These are phyloP conservation scores for Taphrina wiesneri DNA, from an alignment of 1,139 yeast genomes.

Conservation along the genomic window DNA sequence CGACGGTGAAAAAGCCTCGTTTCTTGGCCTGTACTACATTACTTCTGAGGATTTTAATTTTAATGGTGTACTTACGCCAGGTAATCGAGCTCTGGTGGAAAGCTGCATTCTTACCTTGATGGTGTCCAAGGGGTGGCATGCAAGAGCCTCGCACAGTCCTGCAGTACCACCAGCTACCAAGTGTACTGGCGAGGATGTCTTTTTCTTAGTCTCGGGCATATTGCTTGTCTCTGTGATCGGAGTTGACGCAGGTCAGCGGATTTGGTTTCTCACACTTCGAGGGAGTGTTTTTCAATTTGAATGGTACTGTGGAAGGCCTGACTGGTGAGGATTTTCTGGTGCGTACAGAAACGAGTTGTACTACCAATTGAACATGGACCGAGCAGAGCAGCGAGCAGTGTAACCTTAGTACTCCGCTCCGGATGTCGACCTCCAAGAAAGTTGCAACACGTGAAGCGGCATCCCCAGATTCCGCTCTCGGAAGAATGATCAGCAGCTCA, in stretches of 20 bases:
- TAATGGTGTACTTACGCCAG: constrained; percentile 41
- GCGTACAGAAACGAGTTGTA: neutral
- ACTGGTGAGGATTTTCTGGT: too few relatives aligned
- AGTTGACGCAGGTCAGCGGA: too few relatives aligned
- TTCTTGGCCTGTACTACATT: constrained; percentile 51
- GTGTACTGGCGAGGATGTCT: constrained; percentile 49
- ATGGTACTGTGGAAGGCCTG: too few relatives aligned
- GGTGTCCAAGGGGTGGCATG: constrained; percentile 91
- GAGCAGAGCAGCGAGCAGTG: constrained; percentile 8
- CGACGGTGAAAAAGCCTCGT: constrained; percentile 84
- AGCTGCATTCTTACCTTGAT: constrained; percentile 62
- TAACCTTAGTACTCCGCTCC: constrained; percentile 2
- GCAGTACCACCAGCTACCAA: constrained; percentile 96
- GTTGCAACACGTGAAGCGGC: neutral
- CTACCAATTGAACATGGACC: neutral
- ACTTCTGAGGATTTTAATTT: constrained; percentile 50
- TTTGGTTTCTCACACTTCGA: too few relatives aligned
- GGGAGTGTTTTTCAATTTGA: too few relatives aligned
- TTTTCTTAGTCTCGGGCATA: constrained; percentile 37
- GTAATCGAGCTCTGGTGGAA: constrained; percentile 29
- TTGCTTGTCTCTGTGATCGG: neutral
- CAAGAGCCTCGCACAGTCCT: constrained; percentile 90
- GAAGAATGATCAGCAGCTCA: neutral
- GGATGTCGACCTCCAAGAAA: neutral
- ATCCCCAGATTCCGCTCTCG: neutral